These are phyloP conservation scores for Ministeria vibrans DNA, from an alignment of 78 protist species.

Conservation along the genomic window DNA sequence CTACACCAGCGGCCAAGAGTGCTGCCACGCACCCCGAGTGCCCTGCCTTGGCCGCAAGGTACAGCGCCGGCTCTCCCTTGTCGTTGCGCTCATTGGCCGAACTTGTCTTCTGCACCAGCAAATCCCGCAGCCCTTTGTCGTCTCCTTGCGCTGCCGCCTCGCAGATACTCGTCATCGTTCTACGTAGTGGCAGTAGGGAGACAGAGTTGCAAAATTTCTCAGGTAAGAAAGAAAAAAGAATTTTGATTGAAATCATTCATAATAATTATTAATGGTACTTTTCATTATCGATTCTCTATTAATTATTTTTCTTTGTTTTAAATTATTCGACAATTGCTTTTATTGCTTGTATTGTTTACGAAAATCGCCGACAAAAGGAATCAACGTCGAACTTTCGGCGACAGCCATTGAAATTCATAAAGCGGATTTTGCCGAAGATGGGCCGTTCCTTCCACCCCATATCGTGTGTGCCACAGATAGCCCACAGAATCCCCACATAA, in stretches of 20 bases:
- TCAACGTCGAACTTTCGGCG: constrained; percentile 54
- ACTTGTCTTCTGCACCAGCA: too few relatives aligned
- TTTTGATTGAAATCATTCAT: not conserved
- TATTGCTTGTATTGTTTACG: not conserved
- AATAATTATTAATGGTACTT: not conserved
- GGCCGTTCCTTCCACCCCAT: constrained; percentile 50
- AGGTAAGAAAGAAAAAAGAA: not conserved
- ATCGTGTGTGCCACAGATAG: constrained; percentile 41
- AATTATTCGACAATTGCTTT: not conserved
- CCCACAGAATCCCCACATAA: constrained; percentile 43
- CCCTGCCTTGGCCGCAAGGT: too few relatives aligned
- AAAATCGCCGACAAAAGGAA: not conserved
- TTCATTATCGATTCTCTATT: not conserved
- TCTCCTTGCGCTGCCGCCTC: too few relatives aligned
- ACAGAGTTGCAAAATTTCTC: not conserved
- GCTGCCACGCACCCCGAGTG: too few relatives aligned
- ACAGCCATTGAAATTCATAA: constrained; percentile 63
- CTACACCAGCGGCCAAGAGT: too few relatives aligned
- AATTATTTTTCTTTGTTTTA: not conserved
- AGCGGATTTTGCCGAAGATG: constrained; percentile 55
- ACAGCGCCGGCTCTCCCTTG: too few relatives aligned
- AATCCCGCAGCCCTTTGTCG: too few relatives aligned
- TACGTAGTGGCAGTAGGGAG: not conserved
- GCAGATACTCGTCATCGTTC: too few relatives aligned
- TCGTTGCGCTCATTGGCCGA: too few relatives aligned